These are phyloP conservation scores for Arachis hypogaea DNA, from an alignment of 306 rosid genomes.

Conservation along the genomic window DNA sequence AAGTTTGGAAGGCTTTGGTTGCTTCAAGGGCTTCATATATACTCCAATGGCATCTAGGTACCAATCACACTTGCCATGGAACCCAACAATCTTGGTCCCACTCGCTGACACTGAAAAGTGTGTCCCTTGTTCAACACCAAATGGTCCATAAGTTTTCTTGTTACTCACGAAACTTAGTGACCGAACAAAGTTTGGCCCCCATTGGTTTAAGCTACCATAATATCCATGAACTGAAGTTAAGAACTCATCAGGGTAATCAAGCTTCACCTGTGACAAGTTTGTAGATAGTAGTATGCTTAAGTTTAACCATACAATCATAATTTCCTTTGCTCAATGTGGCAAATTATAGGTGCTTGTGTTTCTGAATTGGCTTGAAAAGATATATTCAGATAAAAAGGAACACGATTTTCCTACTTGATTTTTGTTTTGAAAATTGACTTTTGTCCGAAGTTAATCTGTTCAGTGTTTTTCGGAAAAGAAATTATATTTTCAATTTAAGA, in stretches of 20 bases:
- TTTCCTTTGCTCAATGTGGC: slow-evolving; percentile 10
- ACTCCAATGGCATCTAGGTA: slow-evolving; percentile 89
- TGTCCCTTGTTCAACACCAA: slow-evolving; percentile 70
- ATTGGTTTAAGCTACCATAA: slow-evolving; percentile 56
- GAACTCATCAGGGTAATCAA: slow-evolving; percentile 69
- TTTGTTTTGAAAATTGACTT: no score
- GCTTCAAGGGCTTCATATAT: slow-evolving; percentile 57
- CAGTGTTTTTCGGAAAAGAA: no score
- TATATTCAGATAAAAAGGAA: no score
- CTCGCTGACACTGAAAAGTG: slow-evolving; percentile 55
- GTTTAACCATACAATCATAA: slow-evolving; percentile 14
- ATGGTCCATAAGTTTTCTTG: slow-evolving; percentile 69
- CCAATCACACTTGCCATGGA: slow-evolving; percentile 77
- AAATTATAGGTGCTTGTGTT: neutral
- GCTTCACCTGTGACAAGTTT: slow-evolving; percentile 58
- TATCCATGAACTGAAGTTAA: slow-evolving; percentile 65
- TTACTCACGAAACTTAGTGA: slow-evolving; percentile 65
- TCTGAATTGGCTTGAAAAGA: no score
- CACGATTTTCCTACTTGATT: no score
- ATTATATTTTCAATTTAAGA: no score
- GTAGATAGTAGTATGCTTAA: neutral
- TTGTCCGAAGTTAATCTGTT: no score
- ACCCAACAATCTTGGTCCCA: slow-evolving; percentile 83
- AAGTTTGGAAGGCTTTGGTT: slow-evolving; percentile 45
- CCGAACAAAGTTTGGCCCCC: slow-evolving; percentile 53